Evolutionary conservation across 352 stramenopile species (phyloP), one percentile per base, ranked within the genome.

Genomic region (Pythium aquatile): DNA sequence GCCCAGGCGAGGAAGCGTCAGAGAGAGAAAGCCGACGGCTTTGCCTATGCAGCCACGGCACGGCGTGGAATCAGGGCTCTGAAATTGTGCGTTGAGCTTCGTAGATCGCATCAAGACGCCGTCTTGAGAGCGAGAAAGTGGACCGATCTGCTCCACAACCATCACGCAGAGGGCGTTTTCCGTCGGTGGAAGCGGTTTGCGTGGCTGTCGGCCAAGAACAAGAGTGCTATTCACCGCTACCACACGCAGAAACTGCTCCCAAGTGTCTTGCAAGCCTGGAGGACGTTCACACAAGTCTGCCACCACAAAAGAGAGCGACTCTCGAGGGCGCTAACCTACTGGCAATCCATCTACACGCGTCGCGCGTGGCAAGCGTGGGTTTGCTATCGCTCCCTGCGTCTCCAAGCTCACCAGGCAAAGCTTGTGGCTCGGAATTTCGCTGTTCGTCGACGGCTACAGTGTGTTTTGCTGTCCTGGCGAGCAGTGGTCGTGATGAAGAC

Each of bases 331-430:
- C 40, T 65, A 1, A 17, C 11, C 28, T 55, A 40, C 44, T 65
- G 64, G 64, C 49, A 37, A 35, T 65, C 44, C 1, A 37, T 58
- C 1, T 63, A 28, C 20, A 55, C 29, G 33, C 53, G 58, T 28
- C 58, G 58, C 24, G 64, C 64, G 24, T 72, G 65, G 65, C 52
- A 53, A 20, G 55, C 58, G 26, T 68, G 54, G 59, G 7, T 30
- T n/a, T 24, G 5, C 1, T 64, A 35, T 33, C 57, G 60, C 5
- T 10, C 3, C 14, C 8, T 26, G 9, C 20, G 35, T 2, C 11
- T 9, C 1, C n/a, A 37, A 8, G 47, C 8, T 1, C 30, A 8
- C 9, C 16, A 49, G 24, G 51, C 28, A 7, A 30, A 35, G 26
- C 17, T 39, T 3, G n/a, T 5, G 13, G 53, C 53, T 16, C 7